Evolutionary conservation across 31 red algal genomes (phyloP).

Genomic region (Odonthalia washingtoniensis): DNA sequence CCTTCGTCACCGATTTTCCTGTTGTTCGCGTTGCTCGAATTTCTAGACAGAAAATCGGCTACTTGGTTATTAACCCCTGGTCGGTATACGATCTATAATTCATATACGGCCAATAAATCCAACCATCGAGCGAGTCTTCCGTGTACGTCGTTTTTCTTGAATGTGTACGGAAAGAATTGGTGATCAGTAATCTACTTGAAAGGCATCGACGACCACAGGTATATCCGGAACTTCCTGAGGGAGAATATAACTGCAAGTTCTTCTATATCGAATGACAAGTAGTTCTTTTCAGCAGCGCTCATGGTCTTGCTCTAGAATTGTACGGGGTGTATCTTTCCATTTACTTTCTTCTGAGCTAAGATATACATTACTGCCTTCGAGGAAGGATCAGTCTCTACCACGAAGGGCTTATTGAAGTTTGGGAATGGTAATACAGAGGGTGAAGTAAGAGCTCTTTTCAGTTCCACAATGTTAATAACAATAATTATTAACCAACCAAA

Average conservation of each 20-base stretch:
- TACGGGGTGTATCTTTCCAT: conserved; percentile 19
- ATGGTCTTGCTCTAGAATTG: background rate
- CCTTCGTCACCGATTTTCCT: no score
- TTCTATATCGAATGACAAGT: conserved; percentile 33
- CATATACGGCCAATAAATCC: no score
- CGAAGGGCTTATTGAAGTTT: conserved; percentile 18
- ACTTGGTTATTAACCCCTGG: no score
- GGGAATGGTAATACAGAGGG: conserved; percentile 26
- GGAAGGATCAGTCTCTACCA: conserved; percentile 46
- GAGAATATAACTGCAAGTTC: conserved; percentile 34
- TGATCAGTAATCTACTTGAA: conserved; percentile 27
- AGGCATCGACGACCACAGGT: background rate
- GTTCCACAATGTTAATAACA: background rate
- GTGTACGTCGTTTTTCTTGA: no score
- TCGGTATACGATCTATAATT: no score
- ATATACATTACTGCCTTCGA: background rate
- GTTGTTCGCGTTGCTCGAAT: no score
- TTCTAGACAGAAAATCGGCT: no score
- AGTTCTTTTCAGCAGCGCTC: conserved; percentile 24
- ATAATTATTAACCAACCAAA: conserved; percentile 26
- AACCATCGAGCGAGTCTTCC: no score
- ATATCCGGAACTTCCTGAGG: conserved; percentile 27
- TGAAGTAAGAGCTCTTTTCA: conserved; percentile 15
- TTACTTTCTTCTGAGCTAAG: conserved; percentile 28
- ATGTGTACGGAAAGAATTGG: conserved; percentile 17